Conservation (phyloP, 805 yeast species). For the Nakazawaea wyomingensis region DNA sequence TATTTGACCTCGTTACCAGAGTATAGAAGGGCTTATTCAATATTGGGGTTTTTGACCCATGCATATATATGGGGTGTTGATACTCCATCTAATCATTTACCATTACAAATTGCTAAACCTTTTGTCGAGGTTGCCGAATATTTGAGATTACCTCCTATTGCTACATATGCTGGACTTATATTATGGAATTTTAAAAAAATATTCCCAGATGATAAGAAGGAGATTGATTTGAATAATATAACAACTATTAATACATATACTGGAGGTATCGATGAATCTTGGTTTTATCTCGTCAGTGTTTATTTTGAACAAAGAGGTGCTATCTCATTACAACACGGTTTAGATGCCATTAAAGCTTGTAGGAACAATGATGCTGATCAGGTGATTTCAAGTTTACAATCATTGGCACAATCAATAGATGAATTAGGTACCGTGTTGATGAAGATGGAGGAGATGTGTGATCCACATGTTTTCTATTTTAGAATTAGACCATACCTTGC, state of each 20-base stretch:
- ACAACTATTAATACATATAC: slow-evolving; percentile 83
- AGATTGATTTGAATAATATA: slow-evolving; percentile 58
- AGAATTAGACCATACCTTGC: slow-evolving; percentile 86
- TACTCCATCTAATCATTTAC: slow-evolving; percentile 56
- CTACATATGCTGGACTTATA: slow-evolving; percentile 82
- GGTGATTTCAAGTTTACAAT: slow-evolving; percentile 47
- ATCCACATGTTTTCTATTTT: slow-evolving; percentile 86
- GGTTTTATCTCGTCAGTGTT: slow-evolving; percentile 90
- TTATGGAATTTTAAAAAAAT: slow-evolving; percentile 82
- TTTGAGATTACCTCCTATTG: slow-evolving; percentile 77
- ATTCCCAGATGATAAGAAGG: slow-evolving; percentile 34
- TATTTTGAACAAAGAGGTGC: slow-evolving; percentile 84
- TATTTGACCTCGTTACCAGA: slow-evolving; percentile 42
- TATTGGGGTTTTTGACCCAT: slow-evolving; percentile 76
- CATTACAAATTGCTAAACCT: slow-evolving; percentile 67
- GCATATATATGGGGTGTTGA: slow-evolving; percentile 87
- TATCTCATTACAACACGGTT: slow-evolving; percentile 57
- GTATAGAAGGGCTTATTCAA: slow-evolving; percentile 73
- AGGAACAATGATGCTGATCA: slow-evolving; percentile 36
- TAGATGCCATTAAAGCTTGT: slow-evolving; percentile 58
- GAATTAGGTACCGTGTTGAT: slow-evolving; percentile 64
- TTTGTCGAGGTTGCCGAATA: slow-evolving; percentile 50
- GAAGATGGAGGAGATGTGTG: slow-evolving; percentile 90
- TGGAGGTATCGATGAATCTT: slow-evolving; percentile 84
- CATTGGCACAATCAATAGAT: slow-evolving; percentile 71